phyloP scores from a whole-genome alignment of 306 rosid genomes.

The Senna siamea region DNA sequence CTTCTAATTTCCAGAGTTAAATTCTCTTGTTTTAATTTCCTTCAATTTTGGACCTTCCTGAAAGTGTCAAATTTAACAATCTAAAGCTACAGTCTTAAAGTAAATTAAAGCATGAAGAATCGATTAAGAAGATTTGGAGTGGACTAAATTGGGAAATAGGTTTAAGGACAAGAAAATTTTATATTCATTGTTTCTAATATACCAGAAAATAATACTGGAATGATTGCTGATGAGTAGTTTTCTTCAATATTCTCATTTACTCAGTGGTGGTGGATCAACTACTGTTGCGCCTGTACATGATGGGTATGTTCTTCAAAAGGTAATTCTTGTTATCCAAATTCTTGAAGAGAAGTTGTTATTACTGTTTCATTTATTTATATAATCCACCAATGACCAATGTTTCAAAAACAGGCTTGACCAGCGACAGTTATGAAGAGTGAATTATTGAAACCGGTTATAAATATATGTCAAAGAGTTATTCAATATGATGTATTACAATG shows the following conservation, averaged over 20 bases:
- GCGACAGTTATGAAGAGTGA: constrained; percentile 1
- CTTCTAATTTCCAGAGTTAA: not conserved
- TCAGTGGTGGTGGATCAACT: constrained; percentile 98
- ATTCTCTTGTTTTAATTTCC: not conserved
- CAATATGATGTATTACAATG: constrained; percentile 3
- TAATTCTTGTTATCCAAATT: constrained; percentile 42
- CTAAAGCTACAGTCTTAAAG: constrained; percentile 5
- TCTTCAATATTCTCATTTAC: constrained; percentile 26
- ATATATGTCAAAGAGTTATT: not conserved
- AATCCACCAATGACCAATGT: not conserved
- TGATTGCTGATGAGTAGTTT: constrained; percentile 41
- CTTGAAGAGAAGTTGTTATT: constrained; percentile 1
- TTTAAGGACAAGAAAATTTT: not conserved
- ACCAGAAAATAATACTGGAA: constrained; percentile 6
- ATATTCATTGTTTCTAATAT: constrained; percentile 11
- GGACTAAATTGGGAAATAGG: not conserved
- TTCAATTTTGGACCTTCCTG: not conserved
- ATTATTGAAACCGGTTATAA: constrained; percentile 1
- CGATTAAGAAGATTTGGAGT: constrained; percentile 19
- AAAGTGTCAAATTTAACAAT: not conserved
- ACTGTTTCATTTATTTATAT: constrained; percentile 8
- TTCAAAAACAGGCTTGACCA: not conserved
- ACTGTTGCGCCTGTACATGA: constrained; percentile 98
- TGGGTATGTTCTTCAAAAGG: constrained; percentile 98
- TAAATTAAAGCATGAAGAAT: constrained; percentile 4